Base-by-base conservation (phyloP, 192 early-diverging fungal genomes). In the Coemansia sp. region DNA sequence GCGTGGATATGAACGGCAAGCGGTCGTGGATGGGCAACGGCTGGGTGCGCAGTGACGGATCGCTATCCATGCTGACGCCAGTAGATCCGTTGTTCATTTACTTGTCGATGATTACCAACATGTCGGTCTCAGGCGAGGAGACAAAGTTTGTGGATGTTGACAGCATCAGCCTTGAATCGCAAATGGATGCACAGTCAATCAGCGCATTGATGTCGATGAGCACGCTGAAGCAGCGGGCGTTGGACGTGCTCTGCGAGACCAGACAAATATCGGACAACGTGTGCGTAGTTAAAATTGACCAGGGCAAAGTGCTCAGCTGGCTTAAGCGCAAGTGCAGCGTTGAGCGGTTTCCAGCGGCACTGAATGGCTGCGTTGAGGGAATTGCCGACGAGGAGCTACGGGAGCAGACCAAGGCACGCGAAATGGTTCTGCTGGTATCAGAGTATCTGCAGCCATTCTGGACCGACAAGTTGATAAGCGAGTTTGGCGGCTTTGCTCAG, bases 41-140 rank as follows among this genome's bases (percentile, higher is more conserved):
- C 23, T 74, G 70, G 64, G 55, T 62, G 8, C 27, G 40, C 0
- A 42, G 55, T 38, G 40, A 62, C 29, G 70, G 70, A 5, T 62
- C 64, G 2, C 41, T 48, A 3, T 26, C 51, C 7, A 21, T 74
- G 30, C 42, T 74, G 41, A 65, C 58, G 1, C 60, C 60, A 0
- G 54, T 63, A 17, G 70, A 74, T 22, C 70, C 70, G 34, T 41
- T 74, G 22, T 74, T 74, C 15, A 29, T 74, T 4, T 67, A 60
- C 56, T 31, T 74, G 12, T 48, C 43, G 9, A 47, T 74, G 25
- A 25, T 74, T 12, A 74, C 70, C 6, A 41, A 45, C 5, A 39
- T 43, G 8, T 59, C 60, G 3, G 42, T 15, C 29, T 22, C 50
- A 2, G 60, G 55, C 11, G 48, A 45, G 26, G 60, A 62, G 25